These are phyloP conservation scores for Capsicum baccatum DNA, from an alignment of 257 asterid species.

Conservation along the genomic window DNA sequence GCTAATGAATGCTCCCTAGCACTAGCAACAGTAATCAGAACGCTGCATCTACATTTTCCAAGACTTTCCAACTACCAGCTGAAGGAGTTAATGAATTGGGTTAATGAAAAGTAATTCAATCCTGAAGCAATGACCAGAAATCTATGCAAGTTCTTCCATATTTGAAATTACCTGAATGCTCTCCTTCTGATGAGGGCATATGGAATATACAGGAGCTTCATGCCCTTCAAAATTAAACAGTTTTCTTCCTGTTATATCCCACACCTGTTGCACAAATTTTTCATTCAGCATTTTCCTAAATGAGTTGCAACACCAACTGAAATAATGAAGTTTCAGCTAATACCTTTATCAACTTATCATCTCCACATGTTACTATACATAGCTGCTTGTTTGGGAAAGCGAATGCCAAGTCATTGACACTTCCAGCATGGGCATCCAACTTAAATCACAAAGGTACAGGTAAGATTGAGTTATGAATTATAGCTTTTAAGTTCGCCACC, in stretches of 20 bases:
- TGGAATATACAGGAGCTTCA: slow-evolving; percentile 95
- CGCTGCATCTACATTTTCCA: neutral
- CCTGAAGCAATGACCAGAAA: slow-evolving; percentile 13
- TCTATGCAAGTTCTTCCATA: slow-evolving; percentile 22
- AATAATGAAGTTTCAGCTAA: slow-evolving; percentile 35
- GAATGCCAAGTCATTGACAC: slow-evolving; percentile 92
- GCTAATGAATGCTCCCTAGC: neutral
- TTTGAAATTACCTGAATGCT: slow-evolving; percentile 73
- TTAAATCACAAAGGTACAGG: slow-evolving; percentile 45
- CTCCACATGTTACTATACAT: slow-evolving; percentile 94
- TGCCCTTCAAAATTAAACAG: slow-evolving; percentile 95
- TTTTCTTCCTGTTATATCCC: slow-evolving; percentile 92
- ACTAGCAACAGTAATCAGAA: slow-evolving; percentile 26
- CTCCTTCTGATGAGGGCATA: slow-evolving; percentile 97
- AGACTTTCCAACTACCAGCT: slow-evolving; percentile 3
- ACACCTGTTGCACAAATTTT: slow-evolving; percentile 72
- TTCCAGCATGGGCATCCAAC: slow-evolving; percentile 87
- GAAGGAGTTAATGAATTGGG: neutral
- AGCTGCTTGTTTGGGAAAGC: slow-evolving; percentile 94
- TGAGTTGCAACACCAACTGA: neutral
- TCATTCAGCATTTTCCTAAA: slow-evolving; percentile 37
- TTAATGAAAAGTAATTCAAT: neutral
- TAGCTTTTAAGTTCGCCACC: slow-evolving; percentile 27
- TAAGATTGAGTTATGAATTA: slow-evolving; percentile 28
- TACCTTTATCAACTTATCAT: slow-evolving; percentile 93